A percentile compares a stretch with the other conserved stretches of the same genome.
Conservation (phyloP, 2,329 filamentous ascomycete species). For the Colletotrichum lindemuthianum region DNA sequence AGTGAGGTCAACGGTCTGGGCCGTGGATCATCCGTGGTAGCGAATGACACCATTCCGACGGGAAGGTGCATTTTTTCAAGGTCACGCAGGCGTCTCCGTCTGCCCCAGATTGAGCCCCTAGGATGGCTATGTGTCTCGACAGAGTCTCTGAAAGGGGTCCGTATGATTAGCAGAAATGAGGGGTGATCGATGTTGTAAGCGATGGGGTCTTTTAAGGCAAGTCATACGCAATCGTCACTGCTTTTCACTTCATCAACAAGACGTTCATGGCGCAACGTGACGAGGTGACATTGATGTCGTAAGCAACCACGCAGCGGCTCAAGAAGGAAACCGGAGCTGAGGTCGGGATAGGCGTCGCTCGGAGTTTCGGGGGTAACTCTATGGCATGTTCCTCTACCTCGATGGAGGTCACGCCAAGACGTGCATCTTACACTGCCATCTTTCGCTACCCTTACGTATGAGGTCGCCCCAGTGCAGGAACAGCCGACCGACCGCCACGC, state of each 20-base stretch:
- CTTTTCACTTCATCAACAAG: not conserved
- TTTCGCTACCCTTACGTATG: not conserved
- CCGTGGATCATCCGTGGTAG: constrained; percentile 27
- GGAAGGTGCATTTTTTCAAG: constrained; percentile 1
- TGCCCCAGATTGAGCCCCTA: constrained; percentile 18
- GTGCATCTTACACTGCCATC: not conserved
- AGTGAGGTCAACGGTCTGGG: constrained; percentile 23
- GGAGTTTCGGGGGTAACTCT: not conserved
- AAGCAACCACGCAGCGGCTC: constrained; percentile 17
- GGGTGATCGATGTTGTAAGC: constrained; percentile 11
- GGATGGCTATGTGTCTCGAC: constrained; percentile 6
- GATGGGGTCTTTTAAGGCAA: constrained; percentile 11
- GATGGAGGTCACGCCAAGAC: constrained; percentile 7
- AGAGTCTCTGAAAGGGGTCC: constrained; percentile 1
- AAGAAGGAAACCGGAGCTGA: not conserved
- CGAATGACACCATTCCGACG: constrained; percentile 19
- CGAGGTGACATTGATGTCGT: constrained; percentile 13
- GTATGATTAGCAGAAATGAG: constrained; percentile 11
- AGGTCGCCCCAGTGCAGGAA: constrained; percentile 29
- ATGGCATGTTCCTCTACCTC: not conserved
- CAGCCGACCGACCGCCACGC: constrained; percentile 17
- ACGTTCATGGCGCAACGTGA: constrained; percentile 1
- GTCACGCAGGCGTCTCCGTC: constrained; percentile 27
- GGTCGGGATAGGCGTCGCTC: not conserved
- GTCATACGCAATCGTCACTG: constrained; percentile 12